A percentile compares a stretch with the other conserved stretches of the same genome.
These are phyloP conservation scores for Solanum corneliomulleri DNA, from an alignment of 257 asterid genomes.

Conservation along the genomic window DNA sequence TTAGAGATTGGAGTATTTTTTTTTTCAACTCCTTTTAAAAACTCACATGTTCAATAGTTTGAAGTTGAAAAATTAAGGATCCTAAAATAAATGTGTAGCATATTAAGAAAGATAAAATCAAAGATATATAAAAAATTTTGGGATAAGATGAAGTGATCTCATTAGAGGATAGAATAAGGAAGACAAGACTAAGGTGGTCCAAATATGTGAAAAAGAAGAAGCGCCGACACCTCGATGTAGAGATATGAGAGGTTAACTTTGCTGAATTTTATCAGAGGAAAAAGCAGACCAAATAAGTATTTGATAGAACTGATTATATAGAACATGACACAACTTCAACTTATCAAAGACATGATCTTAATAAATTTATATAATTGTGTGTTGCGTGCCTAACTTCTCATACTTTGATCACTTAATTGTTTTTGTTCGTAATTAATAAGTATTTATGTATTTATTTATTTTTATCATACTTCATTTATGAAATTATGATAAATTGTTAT, in stretches of 20 bases:
- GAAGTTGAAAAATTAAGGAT: background rate
- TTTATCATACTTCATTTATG: too few species aligned
- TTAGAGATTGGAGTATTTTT: background rate
- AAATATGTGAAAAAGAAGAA: background rate
- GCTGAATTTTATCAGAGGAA: too few species aligned
- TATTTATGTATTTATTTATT: too few species aligned
- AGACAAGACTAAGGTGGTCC: background rate
- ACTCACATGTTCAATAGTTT: background rate
- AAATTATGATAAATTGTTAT: background rate
- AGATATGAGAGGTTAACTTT: background rate
- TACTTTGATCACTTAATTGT: background rate
- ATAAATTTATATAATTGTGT: too few species aligned
- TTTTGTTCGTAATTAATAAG: too few species aligned
- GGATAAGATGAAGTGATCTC: background rate
- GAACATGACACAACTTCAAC: accelerated
- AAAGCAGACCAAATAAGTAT: background rate
- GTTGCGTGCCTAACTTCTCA: background rate
- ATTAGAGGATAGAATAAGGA: background rate
- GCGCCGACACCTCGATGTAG: background rate
- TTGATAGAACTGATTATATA: background rate
- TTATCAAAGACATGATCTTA: background rate
- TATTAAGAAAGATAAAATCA: background rate
- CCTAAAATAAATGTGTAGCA: accelerated
- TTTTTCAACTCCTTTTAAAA: background rate
- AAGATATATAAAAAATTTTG: background rate